Evolutionary conservation across 2,329 filamentous ascomycete genomes (phyloP).

Genomic region (Hortaea sp.): DNA sequence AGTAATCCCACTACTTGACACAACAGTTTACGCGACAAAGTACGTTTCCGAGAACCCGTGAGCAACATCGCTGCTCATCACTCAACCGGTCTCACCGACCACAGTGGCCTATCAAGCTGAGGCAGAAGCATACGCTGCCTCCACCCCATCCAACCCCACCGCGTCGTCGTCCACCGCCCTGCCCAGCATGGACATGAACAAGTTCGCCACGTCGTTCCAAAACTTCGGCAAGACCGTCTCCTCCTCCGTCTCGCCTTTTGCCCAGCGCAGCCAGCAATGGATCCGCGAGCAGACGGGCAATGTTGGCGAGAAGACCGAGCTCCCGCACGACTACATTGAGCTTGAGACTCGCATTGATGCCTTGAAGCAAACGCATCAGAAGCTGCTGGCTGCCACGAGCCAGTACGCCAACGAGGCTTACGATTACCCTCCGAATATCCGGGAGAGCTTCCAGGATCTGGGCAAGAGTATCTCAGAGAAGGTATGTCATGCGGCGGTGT

Average conservation of each 20-base stretch:
- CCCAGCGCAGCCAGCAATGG: slow-evolving; percentile 89
- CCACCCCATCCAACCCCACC: not conserved
- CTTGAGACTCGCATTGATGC: slow-evolving; percentile 98
- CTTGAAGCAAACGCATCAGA: slow-evolving; percentile 91
- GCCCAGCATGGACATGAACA: slow-evolving; percentile 47
- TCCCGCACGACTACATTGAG: slow-evolving; percentile 94
- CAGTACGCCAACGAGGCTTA: slow-evolving; percentile 83
- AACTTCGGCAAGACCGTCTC: slow-evolving; percentile 54
- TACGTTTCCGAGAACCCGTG: too few species aligned
- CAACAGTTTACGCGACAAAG: too few species aligned
- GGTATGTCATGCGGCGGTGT: slow-evolving; percentile 37
- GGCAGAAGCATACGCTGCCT: slow-evolving; percentile 2
- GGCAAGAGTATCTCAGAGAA: slow-evolving; percentile 94
- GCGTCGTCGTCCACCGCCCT: not conserved
- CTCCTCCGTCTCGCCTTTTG: slow-evolving; percentile 81
- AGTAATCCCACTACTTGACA: too few species aligned
- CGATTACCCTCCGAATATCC: slow-evolving; percentile 96
- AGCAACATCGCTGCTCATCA: too few species aligned
- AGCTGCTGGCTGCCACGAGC: slow-evolving; percentile 90
- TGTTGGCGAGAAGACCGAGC: slow-evolving; percentile 94
- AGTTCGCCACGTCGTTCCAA: slow-evolving; percentile 60
- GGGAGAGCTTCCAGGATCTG: slow-evolving; percentile 93
- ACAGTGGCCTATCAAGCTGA: slow-evolving; percentile 4
- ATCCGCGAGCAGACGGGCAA: slow-evolving; percentile 96
- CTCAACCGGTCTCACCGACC: not conserved